Evolutionary conservation across 441 rosid genomes (phyloP), one percentile per base, ranked within the genome.

Genomic region (Gossypium aridum): DNA sequence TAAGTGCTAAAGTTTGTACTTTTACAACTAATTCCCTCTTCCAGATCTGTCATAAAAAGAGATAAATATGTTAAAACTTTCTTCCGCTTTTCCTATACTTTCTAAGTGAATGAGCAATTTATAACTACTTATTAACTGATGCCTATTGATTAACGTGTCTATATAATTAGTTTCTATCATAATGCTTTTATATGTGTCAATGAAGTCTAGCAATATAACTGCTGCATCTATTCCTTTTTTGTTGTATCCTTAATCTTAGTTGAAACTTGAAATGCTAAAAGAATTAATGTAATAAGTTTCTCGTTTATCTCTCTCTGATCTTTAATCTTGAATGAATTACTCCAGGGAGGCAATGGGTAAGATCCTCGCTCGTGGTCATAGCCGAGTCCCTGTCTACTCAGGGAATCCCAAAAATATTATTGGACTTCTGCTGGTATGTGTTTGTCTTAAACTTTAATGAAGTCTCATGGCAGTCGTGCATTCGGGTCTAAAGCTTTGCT

Each of bases 321-420:
- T 71, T 43, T 45, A 20, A 54, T 45, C 67, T 67, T 78, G 75
- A 83, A 64, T 28, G 49, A 55, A 39, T 14, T 59, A 60, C 20
- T 77, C 70, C 77, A 95, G 99, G 99, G 99, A 95, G 85, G 99
- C 99, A 66, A 95, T 95, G 97, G 98, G 97, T 51, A 95, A 90
- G 83, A 75, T 95, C 80, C 91, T 91, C 4, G 97, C 97, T 64
- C 90, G 98, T 47, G 99, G 99, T 57, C 99, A 95, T 56, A 95
- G 99, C 80, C 86, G 99, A 34, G 97, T 95, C 73, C 99, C 99
- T 80, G 97, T 95, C 60, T 93, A 90, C 81, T 85, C 93, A 9
- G 98, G 95, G 72, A 91, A 87, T 81, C 96, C 91, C 13, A 91
- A 87, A 83, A 95, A 91, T 31, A 74, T 95, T 59, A 93, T 95